These are phyloP conservation scores for Trypanosoma brucei DNA, from an alignment of 208 protist species.

Conservation along the genomic window DNA sequence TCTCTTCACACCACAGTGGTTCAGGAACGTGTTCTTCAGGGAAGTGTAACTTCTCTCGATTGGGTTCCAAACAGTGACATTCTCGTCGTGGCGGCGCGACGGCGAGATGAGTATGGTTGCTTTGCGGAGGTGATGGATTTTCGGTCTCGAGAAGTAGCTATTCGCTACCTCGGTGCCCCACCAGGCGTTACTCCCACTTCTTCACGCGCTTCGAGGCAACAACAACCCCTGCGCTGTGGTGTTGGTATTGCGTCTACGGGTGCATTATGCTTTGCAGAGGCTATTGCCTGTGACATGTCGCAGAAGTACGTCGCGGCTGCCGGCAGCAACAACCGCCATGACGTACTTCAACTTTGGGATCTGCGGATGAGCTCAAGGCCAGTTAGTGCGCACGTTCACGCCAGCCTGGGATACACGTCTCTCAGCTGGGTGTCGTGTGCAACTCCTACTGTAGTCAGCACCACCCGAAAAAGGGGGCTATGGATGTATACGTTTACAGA, in stretches of 20 bases:
- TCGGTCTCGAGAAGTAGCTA: constrained; percentile 40
- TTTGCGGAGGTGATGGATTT: constrained; percentile 67
- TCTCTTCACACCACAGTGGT: not conserved
- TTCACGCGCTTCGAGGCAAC: constrained; percentile 1
- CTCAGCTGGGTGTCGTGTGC: constrained; percentile 47
- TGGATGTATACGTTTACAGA: constrained; percentile 37
- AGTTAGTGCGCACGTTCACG: constrained; percentile 25
- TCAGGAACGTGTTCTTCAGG: constrained; percentile 34
- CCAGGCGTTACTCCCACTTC: constrained; percentile 15
- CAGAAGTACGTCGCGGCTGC: constrained; percentile 55
- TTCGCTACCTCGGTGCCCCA: constrained; percentile 49
- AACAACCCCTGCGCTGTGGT: not conserved
- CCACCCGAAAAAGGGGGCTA: constrained; percentile 39
- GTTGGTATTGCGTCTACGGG: constrained; percentile 1
- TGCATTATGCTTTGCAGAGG: constrained; percentile 51
- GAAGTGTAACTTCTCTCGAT: constrained; percentile 55
- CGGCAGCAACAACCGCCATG: constrained; percentile 26
- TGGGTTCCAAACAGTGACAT: constrained; percentile 61
- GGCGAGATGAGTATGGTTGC: constrained; percentile 44
- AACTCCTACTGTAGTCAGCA: constrained; percentile 36
- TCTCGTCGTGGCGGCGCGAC: constrained; percentile 49
- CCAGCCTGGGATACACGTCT: constrained; percentile 46
- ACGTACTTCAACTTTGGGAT: constrained; percentile 79
- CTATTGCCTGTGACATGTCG: constrained; percentile 57
- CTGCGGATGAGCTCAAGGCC: constrained; percentile 46